Base-by-base conservation (phyloP, 169 alveolate genomes). In the Perkinsus chesapeaki region DNA sequence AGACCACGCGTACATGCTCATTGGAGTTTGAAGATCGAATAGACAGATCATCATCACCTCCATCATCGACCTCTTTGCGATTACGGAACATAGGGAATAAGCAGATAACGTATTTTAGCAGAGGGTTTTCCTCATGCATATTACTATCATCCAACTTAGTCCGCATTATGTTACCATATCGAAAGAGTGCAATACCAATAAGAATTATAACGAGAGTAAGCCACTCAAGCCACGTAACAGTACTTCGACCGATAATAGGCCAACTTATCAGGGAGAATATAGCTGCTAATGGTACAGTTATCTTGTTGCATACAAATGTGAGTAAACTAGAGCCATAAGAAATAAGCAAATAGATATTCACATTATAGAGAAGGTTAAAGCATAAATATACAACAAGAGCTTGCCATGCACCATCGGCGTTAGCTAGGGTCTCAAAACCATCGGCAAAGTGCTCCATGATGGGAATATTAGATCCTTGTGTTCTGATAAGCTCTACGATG, bases 371-470 rank as follows among this genome's bases (percentile, higher is more conserved):
- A 12, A 60, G 82, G 82, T 60, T 60, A 60, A 60, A 60, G 31
- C 82, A 60, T 7, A 60, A 34, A 60, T 60, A 60, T 12, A 60
- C 82, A 60, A 60, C 82, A 60, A 60, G 82, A 5, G 82, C 82
- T 34, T 60, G 82, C 82, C 82, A 60, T 3, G 82, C 82, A 60
- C 82, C 82, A 60, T 60, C 82, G 23, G 82, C 82, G 27, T 60
- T 16, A 34, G 82, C 82, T 34, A 60, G 82, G 31, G 82, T 60
- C 27, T 60, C 82, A 23, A 60, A 60, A 60, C 82, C 82, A 60
- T 60, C 82, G 82, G 82, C 82, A 60, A 60, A 60, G 82, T 60
- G 82, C 36, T 60, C 82, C 82, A 60, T 60, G 82, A 60, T 60
- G 82, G 82, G 82, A 20, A 60, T 60, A 16, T 60, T 60, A 34